Base-by-base conservation (phyloP, 2,329 filamentous ascomycete genomes). In the Fusarium xyrophilum region DNA sequence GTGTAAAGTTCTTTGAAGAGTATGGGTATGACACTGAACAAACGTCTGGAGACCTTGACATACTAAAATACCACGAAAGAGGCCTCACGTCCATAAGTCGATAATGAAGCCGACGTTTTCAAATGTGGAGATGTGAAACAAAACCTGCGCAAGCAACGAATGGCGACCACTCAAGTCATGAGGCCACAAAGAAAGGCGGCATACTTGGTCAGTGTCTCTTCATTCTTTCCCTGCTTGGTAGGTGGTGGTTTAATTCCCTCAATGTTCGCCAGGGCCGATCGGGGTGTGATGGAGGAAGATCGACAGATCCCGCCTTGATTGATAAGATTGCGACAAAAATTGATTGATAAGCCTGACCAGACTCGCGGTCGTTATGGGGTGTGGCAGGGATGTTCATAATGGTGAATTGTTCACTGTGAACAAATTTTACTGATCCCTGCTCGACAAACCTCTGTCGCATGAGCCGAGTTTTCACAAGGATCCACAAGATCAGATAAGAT, bases 311-410 rank as follows among this genome's bases (percentile, higher is more conserved):
- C 25, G 9, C 6, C 1, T 21, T 19, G 50, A 52, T 52, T 52
- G 50, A 52, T 52, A 42, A 52, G 35, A 42, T 42, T 21, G n/a
- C 3, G 35, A n/a, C n/a, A 25, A 42, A 15, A 7, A 8, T 6
- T 0, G 50, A 52, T 52, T 15, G 35, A 42, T 42, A 25, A 42
- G 12, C 32, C 21, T 25, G 32, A 32, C 11, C n/a, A 15, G 15
- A 3, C 2, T 30, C 7, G 42, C n/a, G 50, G 35, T 32, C 50
- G 42, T 12, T n/a, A 8, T 25, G 27, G 50, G 15, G 0, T 6
- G 0, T 1, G 1, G 1, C 27, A 23, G n/a, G 35, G 25, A 14
- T 40, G 0, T 0, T 13, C 0, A 10, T 17, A 4, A 15, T 21
- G 3, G 0, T 10, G 2, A 7, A 52, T 14, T 40, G 6, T 52